Evolutionary conservation across 257 asterid genomes (phyloP).

Genomic region (Penstemon davidsonii): DNA sequence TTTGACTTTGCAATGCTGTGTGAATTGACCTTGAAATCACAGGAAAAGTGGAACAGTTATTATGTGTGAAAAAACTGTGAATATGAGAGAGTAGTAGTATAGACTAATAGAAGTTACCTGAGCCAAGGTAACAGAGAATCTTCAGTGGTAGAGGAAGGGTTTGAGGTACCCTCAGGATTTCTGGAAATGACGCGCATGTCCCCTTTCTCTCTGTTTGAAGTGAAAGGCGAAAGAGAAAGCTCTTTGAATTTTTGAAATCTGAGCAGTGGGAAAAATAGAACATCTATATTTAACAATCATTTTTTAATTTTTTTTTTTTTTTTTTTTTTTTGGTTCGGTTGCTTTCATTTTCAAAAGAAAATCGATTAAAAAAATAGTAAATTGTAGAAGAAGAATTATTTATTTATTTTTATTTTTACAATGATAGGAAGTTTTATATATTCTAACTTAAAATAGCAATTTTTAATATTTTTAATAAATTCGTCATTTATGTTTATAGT

Average conservation of each 20-base stretch:
- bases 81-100: not conserved
- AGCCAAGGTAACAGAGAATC: slow-evolving; percentile 79
- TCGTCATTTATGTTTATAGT: too few relatives aligned
- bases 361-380: too few relatives aligned
- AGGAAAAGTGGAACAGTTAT: slow-evolving; percentile 18
- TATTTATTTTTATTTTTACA: too few relatives aligned
- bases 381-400: too few relatives aligned
- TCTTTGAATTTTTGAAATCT: slow-evolving; percentile 29
- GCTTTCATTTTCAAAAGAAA: too few relatives aligned
- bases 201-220: slow-evolving; percentile 20
- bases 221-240: slow-evolving; percentile 10
- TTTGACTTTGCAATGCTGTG: slow-evolving; percentile 35
- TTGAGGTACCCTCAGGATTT: slow-evolving; percentile 28
- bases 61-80: not conserved
- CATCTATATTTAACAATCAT: not conserved
- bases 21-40: slow-evolving; percentile 49
- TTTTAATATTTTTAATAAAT: too few relatives aligned
- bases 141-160: slow-evolving; percentile 31
- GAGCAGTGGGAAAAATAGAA: slow-evolving; percentile 33
- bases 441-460: too few relatives aligned
- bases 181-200: slow-evolving; percentile 52
- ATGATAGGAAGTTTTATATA: too few relatives aligned
- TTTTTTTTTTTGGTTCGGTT: not conserved
- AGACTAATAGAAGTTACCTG: slow-evolving; percentile 32
- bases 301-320: not conserved